These are phyloP conservation scores for Biancaea sappan DNA, from an alignment of 306 rosid genomes.

Conservation along the genomic window DNA sequence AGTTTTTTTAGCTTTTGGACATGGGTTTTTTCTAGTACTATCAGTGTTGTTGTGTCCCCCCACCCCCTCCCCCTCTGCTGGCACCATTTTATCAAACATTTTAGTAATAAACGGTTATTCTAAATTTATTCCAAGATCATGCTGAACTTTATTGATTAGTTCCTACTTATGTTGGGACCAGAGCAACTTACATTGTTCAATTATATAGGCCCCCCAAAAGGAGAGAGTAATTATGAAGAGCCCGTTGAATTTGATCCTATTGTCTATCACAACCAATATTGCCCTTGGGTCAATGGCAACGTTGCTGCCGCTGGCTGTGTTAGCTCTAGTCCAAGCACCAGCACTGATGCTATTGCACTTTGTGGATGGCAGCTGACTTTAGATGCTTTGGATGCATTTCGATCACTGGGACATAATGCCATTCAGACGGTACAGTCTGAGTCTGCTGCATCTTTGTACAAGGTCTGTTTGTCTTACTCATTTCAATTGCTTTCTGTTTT, in stretches of 20 bases:
- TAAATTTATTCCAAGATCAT: constrained; percentile 14
- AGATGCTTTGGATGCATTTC: constrained; percentile 86
- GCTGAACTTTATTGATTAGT: constrained; percentile 15
- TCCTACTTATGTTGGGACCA: constrained; percentile 21
- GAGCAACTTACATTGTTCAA: constrained; percentile 31
- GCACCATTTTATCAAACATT: constrained; percentile 1
- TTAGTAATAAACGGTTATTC: constrained; percentile 3
- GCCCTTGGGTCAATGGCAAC: constrained; percentile 99
- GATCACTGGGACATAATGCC: constrained; percentile 65
- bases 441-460: constrained; percentile 97
- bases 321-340: constrained; percentile 54
- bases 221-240: constrained; percentile 89
- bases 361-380: constrained; percentile 95
- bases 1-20: background rate
- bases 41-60: background rate
- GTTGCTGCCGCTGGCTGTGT: constrained; percentile 95
- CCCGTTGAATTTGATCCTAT: constrained; percentile 89
- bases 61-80: background rate
- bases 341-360: constrained; percentile 67
- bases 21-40: background rate
- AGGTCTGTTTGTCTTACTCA: constrained; percentile 54
- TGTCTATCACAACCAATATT: constrained; percentile 82
- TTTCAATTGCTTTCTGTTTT: constrained; percentile 8
- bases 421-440: constrained; percentile 82
- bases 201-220: constrained; percentile 81